A percentile compares a stretch with the other conserved stretches of the same genome.
Conservation (phyloP, 1,284 basidiomycete species). For the Cryptococcus jaspeensis region DNA sequence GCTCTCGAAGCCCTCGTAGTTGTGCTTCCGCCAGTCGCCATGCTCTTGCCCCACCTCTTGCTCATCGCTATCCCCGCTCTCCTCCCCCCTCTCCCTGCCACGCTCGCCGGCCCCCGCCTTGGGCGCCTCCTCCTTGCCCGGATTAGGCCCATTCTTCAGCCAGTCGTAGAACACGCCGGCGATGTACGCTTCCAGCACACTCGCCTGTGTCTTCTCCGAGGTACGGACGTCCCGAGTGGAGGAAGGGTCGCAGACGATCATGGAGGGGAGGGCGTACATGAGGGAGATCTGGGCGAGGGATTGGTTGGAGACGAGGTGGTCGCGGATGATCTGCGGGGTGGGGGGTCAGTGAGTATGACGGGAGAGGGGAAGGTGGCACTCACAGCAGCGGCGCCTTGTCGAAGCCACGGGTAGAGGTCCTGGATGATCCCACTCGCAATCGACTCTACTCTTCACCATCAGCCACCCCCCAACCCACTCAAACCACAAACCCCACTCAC, state of each 20-base stretch:
- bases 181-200: conserved; percentile 43
- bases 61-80: neutral
- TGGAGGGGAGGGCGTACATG: conserved; percentile 28
- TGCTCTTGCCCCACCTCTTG: no score
- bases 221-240: neutral
- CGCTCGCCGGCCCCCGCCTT: no score
- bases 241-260: conserved; percentile 20
- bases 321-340: conserved; percentile 19
- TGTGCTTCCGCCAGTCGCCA: neutral
- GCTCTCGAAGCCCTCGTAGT: no score
- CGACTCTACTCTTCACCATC: neutral
- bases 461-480: neutral
- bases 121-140: no score
- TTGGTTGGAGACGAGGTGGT: conserved; percentile 30
- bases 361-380: neutral
- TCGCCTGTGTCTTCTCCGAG: conserved; percentile 28
- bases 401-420: conserved; percentile 32
- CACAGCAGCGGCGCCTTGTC: conserved; percentile 30
- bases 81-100: neutral
- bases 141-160: conserved; percentile 3
- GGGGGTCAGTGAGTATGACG: neutral
- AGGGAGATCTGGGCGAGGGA: conserved; percentile 34
- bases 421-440: conserved; percentile 25
- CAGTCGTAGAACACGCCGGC: conserved; percentile 37
- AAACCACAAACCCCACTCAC: conserved; percentile 10